Conservation (phyloP, 306 rosid species). For the Ormosia semicastrata region DNA sequence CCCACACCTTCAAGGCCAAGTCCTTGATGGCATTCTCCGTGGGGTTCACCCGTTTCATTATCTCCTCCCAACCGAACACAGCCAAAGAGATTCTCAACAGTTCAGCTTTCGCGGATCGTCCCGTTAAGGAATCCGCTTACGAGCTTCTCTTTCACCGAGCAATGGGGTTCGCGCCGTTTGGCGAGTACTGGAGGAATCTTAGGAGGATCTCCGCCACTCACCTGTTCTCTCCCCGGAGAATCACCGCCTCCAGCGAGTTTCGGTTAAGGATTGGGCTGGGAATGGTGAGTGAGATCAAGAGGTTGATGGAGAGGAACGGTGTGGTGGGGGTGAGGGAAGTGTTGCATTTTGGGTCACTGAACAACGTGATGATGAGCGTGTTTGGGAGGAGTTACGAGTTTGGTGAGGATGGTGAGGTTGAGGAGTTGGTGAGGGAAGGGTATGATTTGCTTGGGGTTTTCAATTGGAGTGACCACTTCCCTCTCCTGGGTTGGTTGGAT, state of each 20-base stretch:
- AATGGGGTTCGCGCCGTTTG: constrained; percentile 75
- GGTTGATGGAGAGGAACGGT: constrained; percentile 39
- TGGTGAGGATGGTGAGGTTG: no score
- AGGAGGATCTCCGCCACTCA: constrained; percentile 64
- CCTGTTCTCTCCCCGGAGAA: constrained; percentile 56
- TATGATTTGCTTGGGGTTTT: no score
- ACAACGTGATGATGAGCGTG: no score
- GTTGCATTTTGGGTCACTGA: no score
- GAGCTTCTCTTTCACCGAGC: constrained; percentile 70
- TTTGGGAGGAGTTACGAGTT: no score
- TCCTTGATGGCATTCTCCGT: constrained; percentile 63
- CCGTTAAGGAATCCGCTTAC: constrained; percentile 68
- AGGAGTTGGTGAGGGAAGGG: no score
- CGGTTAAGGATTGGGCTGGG: constrained; percentile 28
- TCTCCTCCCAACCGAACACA: constrained; percentile 52
- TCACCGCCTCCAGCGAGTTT: constrained; percentile 35
- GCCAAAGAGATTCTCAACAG: constrained; percentile 67
- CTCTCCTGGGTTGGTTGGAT: no score
- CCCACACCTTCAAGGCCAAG: constrained; percentile 40
- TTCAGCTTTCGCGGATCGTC: constrained; percentile 68
- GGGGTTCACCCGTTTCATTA: constrained; percentile 62
- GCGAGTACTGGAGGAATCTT: constrained; percentile 74
- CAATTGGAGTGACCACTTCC: no score
- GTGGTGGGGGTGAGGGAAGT: constrained; percentile 56
- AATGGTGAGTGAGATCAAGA: constrained; percentile 43